Evolutionary conservation across 208 protist species (phyloP).

Genomic region (Leishmania braziliensis): DNA sequence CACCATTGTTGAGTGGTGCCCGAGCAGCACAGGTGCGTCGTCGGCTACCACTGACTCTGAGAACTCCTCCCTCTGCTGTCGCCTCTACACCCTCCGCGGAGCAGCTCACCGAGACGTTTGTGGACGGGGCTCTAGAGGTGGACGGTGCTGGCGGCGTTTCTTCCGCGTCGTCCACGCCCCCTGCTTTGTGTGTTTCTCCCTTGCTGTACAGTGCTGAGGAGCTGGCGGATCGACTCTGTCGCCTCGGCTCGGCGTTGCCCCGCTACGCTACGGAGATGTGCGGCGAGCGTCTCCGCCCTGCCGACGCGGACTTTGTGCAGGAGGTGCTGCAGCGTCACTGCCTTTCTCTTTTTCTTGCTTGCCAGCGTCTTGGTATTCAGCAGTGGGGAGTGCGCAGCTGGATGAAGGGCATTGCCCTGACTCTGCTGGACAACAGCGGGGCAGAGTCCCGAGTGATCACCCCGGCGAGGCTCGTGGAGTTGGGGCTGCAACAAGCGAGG

Average conservation of each 20-base stretch:
- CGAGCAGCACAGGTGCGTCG: not conserved
- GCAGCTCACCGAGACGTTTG: constrained; percentile 19
- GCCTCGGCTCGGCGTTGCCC: constrained; percentile 52
- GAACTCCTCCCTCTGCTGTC: not conserved
- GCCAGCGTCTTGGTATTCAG: constrained; percentile 38
- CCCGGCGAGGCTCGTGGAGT: constrained; percentile 23
- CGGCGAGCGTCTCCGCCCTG: constrained; percentile 31
- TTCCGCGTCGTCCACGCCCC: not conserved
- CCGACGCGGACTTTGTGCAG: constrained; percentile 21
- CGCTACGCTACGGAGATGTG: constrained; percentile 28
- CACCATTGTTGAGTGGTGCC: not conserved
- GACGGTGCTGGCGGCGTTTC: not conserved
- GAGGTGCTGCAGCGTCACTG: constrained; percentile 40
- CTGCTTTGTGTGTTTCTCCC: not conserved
- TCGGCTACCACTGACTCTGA: not conserved
- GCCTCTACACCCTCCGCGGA: not conserved
- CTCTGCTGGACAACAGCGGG: constrained; percentile 34
- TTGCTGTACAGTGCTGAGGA: constrained; percentile 40
- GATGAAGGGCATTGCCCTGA: constrained; percentile 25
- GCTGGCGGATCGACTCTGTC: constrained; percentile 63
- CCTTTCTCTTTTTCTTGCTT: constrained; percentile 38
- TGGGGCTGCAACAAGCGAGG: constrained; percentile 10
- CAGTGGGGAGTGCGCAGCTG: constrained; percentile 47
- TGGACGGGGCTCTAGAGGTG: constrained; percentile 31
- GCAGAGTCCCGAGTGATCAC: constrained; percentile 29